A percentile compares a stretch with the other conserved stretches of the same genome.
Conservation (phyloP, 2,329 filamentous ascomycete species). For the Leptographium wingfieldii region DNA sequence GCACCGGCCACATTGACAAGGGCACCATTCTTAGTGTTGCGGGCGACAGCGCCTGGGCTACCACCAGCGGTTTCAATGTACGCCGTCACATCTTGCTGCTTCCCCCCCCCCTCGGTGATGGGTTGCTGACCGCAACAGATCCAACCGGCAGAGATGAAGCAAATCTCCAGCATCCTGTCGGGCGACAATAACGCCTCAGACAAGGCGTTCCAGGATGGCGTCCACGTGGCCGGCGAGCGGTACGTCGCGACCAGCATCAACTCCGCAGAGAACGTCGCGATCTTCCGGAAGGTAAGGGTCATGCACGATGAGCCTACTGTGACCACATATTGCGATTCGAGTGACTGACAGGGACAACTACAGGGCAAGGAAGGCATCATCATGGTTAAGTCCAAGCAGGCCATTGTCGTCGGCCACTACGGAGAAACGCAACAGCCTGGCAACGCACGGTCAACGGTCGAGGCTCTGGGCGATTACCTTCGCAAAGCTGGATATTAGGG, state of each 20-base stretch:
- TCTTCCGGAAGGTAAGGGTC: conserved; percentile 8
- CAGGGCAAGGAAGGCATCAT: conserved; percentile 70
- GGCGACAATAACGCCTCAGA: conserved; percentile 37
- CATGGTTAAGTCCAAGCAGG: conserved; percentile 77
- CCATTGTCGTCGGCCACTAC: conserved; percentile 83
- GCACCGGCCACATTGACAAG: conserved; percentile 67
- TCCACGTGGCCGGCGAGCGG: conserved; percentile 65
- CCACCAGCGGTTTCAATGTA: conserved; percentile 61
- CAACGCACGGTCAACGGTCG: conserved; percentile 65
- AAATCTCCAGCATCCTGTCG: conserved; percentile 39
- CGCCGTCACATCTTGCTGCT: conserved; percentile 12
- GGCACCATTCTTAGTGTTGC: conserved; percentile 72
- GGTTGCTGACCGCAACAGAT: conserved; percentile 24
- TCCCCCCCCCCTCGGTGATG: neutral
- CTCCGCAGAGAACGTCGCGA: conserved; percentile 38
- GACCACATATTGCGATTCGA: neutral
- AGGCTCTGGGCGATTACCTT: conserved; percentile 79
- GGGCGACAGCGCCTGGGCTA: conserved; percentile 71
- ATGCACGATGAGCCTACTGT: too few species aligned
- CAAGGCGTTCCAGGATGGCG: conserved; percentile 57
- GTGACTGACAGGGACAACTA: neutral
- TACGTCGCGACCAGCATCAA: conserved; percentile 60
- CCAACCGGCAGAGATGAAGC: conserved; percentile 46
- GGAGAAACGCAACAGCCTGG: conserved; percentile 59
- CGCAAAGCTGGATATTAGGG: conserved; percentile 63